Evolutionary conservation across 306 rosid genomes (phyloP), one percentile per base, ranked within the genome.

Genomic region (Quercus rubra): DNA sequence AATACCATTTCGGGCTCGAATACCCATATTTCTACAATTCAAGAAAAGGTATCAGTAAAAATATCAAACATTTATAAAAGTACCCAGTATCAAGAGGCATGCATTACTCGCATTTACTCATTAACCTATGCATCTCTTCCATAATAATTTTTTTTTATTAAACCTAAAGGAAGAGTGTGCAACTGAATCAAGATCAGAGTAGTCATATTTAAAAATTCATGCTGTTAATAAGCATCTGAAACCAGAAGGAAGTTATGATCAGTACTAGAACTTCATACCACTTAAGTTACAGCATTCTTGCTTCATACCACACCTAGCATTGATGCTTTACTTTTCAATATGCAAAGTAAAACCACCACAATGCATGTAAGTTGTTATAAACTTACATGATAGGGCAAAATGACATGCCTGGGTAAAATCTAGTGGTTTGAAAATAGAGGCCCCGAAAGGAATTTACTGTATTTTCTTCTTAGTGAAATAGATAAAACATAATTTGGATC

Each of bases 11-110:
- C 73, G 87, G 41, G 81, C 83, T 63, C 82, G 70, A 31, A 83
- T 35, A 41, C 85, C 86, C 92, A 91, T 88, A 23, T 54, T 74
- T 64, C 82, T 77, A 80, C 57, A 71, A 81, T 56, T 55, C 20
- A 28, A 55, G 12, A 76, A 55, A n/a, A 19, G 46, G 55, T 9
- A 77, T 54, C 33, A 82, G 15, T 30, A 43, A 54, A 12, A 71
- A 33, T 57, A 58, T 74, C 74, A 46, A 43, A 41, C 43, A 55
- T 18, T 12, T 61, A 72, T 66, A 38, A 55, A 28, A 66, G 43
- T 27, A 23, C 21, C 18, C 30, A 5, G 49, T 73, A 71, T 6
- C 20, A 18, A 55, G 58, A 73, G 20, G 19, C 63, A 28, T 51
- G 27, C 46, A 31, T 55, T 33, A 35, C 67, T 74, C 5, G 14